Evolutionary conservation across 169 alveolate genomes (phyloP).

Genomic region (Plasmodium ovale): DNA sequence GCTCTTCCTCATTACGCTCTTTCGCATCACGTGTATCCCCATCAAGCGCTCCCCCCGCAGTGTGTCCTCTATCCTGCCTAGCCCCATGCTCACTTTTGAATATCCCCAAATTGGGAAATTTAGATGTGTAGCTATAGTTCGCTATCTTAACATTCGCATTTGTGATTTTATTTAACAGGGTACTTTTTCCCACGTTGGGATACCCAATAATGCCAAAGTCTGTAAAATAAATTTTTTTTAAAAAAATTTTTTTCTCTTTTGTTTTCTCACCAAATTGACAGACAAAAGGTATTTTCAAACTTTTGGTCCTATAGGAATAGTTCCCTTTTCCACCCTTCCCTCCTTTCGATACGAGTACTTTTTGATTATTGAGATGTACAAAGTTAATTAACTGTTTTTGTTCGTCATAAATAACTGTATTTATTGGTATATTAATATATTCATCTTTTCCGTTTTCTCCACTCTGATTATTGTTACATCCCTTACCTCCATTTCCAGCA

Average conservation of each 20-base stretch:
- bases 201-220: slow-evolving; percentile 74
- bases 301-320: slow-evolving; percentile 82
- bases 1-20: too few species aligned
- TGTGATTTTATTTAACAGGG: slow-evolving; percentile 54
- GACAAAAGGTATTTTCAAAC: slow-evolving; percentile 74
- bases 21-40: neutral
- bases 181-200: slow-evolving; percentile 75
- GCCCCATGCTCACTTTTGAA: slow-evolving; percentile 9
- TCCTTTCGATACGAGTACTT: slow-evolving; percentile 89
- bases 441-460: slow-evolving; percentile 91
- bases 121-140: slow-evolving; percentile 75
- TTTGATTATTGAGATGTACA: slow-evolving; percentile 78
- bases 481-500: slow-evolving; percentile 90
- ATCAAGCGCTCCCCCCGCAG: neutral
- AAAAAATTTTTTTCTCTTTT: slow-evolving; percentile 58
- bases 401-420: slow-evolving; percentile 89
- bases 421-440: slow-evolving; percentile 89
- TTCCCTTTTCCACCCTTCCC: slow-evolving; percentile 95
- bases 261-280: slow-evolving; percentile 78
- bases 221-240: slow-evolving; percentile 62
- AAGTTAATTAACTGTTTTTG: slow-evolving; percentile 75
- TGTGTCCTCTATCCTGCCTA: neutral
- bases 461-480: slow-evolving; percentile 67
- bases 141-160: slow-evolving; percentile 71
- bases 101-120: slow-evolving; percentile 69